Percentiles rank a stretch among this genome's conserved stretches.
Conservation (phyloP, 116 monocot genomes). For the Iris pallida region DNA sequence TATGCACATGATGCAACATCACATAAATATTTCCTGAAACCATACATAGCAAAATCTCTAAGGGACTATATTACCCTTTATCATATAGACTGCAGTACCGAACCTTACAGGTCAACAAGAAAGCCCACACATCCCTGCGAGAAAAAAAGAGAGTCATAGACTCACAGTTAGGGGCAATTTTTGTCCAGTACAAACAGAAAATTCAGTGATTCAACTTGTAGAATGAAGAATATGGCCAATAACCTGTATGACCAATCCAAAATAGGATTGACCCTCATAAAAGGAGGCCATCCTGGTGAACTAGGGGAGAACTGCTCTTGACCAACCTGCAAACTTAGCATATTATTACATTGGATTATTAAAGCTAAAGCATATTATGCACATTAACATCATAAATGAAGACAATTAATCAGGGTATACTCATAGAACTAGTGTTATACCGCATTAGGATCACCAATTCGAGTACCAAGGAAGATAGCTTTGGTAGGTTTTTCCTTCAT, state of each 20-base stretch:
- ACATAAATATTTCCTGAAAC: too few species aligned
- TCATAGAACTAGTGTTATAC: conserved; percentile 26
- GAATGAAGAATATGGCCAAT: conserved; percentile 3
- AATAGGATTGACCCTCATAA: conserved; percentile 99
- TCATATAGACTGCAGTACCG: conserved; percentile 92
- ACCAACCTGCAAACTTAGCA: conserved; percentile 44
- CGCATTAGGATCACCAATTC: conserved; percentile 99
- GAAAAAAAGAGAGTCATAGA: background rate
- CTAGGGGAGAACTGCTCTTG: conserved; percentile 95
- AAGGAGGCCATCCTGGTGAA: conserved; percentile 96
- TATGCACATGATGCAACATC: too few species aligned
- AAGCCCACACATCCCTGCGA: conserved; percentile 96
- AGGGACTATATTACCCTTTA: conserved; percentile 58
- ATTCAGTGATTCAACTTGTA: too few species aligned
- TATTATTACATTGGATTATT: background rate
- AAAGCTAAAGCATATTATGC: background rate
- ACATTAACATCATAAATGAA: too few species aligned
- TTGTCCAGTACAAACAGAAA: too few species aligned
- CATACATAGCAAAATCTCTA: too few species aligned
- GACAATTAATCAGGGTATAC: too few species aligned
- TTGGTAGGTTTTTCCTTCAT: conserved; percentile 71
- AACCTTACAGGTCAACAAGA: conserved; percentile 86
- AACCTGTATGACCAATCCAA: conserved; percentile 99
- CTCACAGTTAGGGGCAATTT: background rate
- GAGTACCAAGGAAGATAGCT: conserved; percentile 96